Evolutionary conservation across 2,329 filamentous ascomycete species (phyloP), one percentile per base, ranked within the genome.

Genomic region (Neonectria ditissima): DNA sequence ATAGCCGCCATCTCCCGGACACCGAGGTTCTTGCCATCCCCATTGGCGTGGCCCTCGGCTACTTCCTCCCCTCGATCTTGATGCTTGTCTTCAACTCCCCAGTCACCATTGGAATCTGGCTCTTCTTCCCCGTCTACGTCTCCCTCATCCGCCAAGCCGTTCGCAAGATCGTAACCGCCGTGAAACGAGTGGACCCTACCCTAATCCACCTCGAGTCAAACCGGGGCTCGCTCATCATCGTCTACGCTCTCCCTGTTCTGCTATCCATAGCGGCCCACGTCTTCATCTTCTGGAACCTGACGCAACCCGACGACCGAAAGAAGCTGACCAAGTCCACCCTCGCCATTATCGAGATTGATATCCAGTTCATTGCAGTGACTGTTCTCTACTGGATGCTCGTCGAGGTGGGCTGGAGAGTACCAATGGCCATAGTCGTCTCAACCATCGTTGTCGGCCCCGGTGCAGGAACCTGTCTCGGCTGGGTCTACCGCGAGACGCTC

Each of bases 1-100:
- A 73, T 6, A 63, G 71, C 11, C 78, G 82, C 9, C 79, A 81
- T 62, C 74, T 86, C 13, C 76, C 78, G 7, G 76, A 75, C 22
- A 78, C 85, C 2, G 89, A 91, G 74, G 84, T 86, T 62, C 81
- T 88, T 60, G 87, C 88, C 26, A 85, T 87, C 20, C 84, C 85
- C 8, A 67, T 81, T 26, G 82, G 81, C 24, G 81, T 87, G 0
- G 78, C 80, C 0, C 50, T 84, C 10, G 84, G 84, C 34, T 86
- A 79, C 66, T 76, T 83, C 45, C 65, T 83, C 2, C 84, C 84
- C 0, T 81, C 83, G 1, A 41, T 80, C 4, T 62, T 81, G 34
- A 83, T 86, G 80, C 77, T 87, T n/a, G 67, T 77, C n/a, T 66
- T 80, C 51, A 77, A 77, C 52, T 67, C 77, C 0, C 77, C 81